A percentile compares a stretch with the other conserved stretches of the same genome.
Evolutionary conservation across 371 early-diverging fungal species (phyloP).

Genomic region (Mortierella sp.): DNA sequence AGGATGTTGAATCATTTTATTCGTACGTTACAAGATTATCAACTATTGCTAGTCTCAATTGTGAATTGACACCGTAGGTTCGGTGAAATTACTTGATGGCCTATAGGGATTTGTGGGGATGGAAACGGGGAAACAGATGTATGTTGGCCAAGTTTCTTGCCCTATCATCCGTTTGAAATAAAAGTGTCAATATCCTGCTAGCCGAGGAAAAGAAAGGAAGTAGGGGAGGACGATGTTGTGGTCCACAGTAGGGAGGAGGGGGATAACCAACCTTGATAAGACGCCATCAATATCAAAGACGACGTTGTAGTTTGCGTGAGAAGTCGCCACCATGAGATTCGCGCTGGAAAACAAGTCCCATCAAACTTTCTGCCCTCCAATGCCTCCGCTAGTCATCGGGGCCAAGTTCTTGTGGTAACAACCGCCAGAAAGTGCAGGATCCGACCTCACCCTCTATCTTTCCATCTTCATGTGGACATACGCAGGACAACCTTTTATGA

Average conservation of each 20-base stretch:
- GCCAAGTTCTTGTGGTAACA: conserved; percentile 93
- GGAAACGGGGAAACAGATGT: too few relatives aligned
- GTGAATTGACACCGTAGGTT: too few relatives aligned
- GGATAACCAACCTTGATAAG: conserved; percentile 68
- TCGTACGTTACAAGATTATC: too few relatives aligned
- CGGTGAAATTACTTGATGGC: too few relatives aligned
- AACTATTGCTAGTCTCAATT: too few relatives aligned
- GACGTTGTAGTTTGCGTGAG: conserved; percentile 63
- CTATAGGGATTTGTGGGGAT: too few relatives aligned
- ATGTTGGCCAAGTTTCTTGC: too few relatives aligned
- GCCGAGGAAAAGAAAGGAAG: too few relatives aligned
- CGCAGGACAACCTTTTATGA: conserved; percentile 91
- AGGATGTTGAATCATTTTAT: too few relatives aligned
- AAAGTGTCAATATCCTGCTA: background rate
- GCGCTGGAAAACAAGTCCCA: background rate
- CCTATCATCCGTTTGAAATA: conserved; percentile 35
- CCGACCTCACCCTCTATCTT: conserved; percentile 91
- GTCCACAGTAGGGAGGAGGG: background rate
- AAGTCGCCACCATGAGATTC: conserved; percentile 7
- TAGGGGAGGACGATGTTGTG: background rate
- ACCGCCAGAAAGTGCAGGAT: conserved; percentile 95
- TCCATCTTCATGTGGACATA: conserved; percentile 80
- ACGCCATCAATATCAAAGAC: conserved; percentile 88
- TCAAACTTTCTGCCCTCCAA: too few relatives aligned
- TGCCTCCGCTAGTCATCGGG: too few relatives aligned